phyloP scores from a whole-genome alignment of 2,329 filamentous ascomycete genomes.

The Hypoxylon sp. region DNA sequence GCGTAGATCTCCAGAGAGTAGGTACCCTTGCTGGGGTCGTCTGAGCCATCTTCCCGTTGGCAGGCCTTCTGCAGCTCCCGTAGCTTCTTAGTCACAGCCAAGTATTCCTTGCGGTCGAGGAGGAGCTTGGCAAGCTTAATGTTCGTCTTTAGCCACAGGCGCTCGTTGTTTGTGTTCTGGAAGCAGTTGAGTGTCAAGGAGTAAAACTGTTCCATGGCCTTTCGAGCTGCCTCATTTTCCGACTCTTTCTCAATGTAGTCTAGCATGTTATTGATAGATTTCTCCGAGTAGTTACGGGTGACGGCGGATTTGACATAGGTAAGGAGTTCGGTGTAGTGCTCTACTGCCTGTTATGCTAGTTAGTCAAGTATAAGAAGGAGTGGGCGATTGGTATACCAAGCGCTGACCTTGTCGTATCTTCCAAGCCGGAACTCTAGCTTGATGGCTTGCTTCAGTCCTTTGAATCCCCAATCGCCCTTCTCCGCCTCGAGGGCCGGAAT shows the following conservation, averaged over 20 bases:
- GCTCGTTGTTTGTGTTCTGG: conserved; percentile 97
- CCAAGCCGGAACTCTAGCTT: conserved; percentile 96
- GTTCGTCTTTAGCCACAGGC: conserved; percentile 97
- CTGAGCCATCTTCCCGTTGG: conserved; percentile 86
- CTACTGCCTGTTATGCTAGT: conserved; percentile 74
- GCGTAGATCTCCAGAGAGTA: conserved; percentile 97
- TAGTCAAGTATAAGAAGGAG: conserved; percentile 44
- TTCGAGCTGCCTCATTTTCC: conserved; percentile 75
- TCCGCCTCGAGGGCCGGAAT: conserved; percentile 87
- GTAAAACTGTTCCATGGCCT: conserved; percentile 95
- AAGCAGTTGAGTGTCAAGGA: conserved; percentile 93
- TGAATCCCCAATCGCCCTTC: conserved; percentile 99
- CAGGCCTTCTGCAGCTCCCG: conserved; percentile 91
- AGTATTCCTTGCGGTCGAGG: conserved; percentile 91
- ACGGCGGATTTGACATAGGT: conserved; percentile 98
- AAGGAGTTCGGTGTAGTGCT: conserved; percentile 94
- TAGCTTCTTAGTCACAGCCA: conserved; percentile 83
- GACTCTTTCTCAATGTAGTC: conserved; percentile 96
- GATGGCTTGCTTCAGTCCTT: conserved; percentile 96
- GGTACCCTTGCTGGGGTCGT: conserved; percentile 95
- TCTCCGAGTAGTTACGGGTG: conserved; percentile 98
- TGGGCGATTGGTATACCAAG: background rate
- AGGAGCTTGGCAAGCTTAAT: conserved; percentile 95
- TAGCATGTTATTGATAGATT: conserved; percentile 99
- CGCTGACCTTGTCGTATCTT: conserved; percentile 83